Conservation (phyloP, 371 early-diverging fungal species). For the Catenaria anguillulae region DNA sequence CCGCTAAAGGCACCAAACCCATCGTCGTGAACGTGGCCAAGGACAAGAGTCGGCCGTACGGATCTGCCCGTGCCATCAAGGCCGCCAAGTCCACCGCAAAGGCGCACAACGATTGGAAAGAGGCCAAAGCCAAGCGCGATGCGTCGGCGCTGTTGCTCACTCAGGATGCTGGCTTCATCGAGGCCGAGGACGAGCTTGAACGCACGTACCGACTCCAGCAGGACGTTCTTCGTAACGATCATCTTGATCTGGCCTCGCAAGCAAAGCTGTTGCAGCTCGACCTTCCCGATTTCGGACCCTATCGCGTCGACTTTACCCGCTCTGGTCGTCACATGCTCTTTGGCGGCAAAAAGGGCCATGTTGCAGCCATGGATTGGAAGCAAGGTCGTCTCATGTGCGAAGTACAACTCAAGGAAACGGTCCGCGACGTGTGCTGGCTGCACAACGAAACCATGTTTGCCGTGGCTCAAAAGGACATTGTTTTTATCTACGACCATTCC, state of each 20-base stretch:
- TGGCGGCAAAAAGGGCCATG: slow-evolving; percentile 80
- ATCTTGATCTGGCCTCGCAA: slow-evolving; percentile 60
- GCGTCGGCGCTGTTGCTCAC: slow-evolving; percentile 58
- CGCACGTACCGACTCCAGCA: slow-evolving; percentile 78
- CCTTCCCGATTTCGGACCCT: slow-evolving; percentile 76
- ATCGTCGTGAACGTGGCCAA: too few relatives aligned
- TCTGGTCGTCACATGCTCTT: slow-evolving; percentile 78
- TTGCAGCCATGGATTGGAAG: slow-evolving; percentile 87
- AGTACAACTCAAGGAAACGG: slow-evolving; percentile 69
- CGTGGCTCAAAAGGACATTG: slow-evolving; percentile 89
- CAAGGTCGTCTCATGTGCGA: slow-evolving; percentile 70
- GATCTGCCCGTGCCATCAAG: too few relatives aligned
- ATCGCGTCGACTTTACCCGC: slow-evolving; percentile 70
- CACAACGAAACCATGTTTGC: slow-evolving; percentile 97
- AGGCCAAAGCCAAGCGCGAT: slow-evolving; percentile 59
- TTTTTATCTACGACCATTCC: slow-evolving; percentile 83
- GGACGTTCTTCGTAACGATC: slow-evolving; percentile 41
- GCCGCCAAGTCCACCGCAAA: not conserved
- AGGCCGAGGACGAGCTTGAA: slow-evolving; percentile 70
- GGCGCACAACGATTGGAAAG: slow-evolving; percentile 23
- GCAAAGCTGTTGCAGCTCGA: slow-evolving; percentile 73
- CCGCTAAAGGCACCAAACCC: too few relatives aligned
- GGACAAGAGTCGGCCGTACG: too few relatives aligned
- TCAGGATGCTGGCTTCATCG: slow-evolving; percentile 54
- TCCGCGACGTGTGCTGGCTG: slow-evolving; percentile 86